Evolutionary conservation across 129 eudicot genomes (phyloP).

Genomic region (Flaveria brownii): DNA sequence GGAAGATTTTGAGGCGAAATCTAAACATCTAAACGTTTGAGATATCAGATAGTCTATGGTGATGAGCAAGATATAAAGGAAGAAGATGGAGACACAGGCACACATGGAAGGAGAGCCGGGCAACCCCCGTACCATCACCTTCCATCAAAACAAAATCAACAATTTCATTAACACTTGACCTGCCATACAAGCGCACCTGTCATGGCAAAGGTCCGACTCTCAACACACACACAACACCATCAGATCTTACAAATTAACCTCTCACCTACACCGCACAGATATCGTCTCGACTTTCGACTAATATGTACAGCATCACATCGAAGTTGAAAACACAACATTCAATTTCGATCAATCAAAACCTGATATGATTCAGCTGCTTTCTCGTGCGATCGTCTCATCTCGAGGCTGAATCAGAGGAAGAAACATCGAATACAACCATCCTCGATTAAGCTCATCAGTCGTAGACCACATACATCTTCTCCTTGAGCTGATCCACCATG

Average conservation of each 20-base stretch:
- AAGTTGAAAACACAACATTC: conserved; percentile 21
- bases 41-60: conserved; percentile 1
- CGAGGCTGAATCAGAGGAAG: background rate
- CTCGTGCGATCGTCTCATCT: background rate
- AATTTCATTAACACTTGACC: conserved; percentile 55
- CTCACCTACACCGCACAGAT: conserved; percentile 19
- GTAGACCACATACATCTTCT: background rate
- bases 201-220: conserved; percentile 89
- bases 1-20: background rate
- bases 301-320: conserved; percentile 9
- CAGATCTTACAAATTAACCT: conserved; percentile 30
- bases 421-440: background rate
- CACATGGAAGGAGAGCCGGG: conserved; percentile 73
- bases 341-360: background rate
- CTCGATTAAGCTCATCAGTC: background rate
- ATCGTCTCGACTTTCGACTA: conserved; percentile 14
- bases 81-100: conserved; percentile 13
- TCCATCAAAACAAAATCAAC: conserved; percentile 43
- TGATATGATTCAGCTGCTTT: background rate
- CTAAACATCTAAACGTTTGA: background rate
- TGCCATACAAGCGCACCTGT: conserved; percentile 99
- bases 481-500: background rate
- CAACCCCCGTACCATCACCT: conserved; percentile 87
- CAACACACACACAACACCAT: conserved; percentile 23
- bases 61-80: background rate